A percentile compares a stretch with the other conserved stretches of the same genome.
These are phyloP conservation scores for Amorphotheca resinae DNA, from an alignment of 495 filamentous ascomycete genomes.

Conservation along the genomic window DNA sequence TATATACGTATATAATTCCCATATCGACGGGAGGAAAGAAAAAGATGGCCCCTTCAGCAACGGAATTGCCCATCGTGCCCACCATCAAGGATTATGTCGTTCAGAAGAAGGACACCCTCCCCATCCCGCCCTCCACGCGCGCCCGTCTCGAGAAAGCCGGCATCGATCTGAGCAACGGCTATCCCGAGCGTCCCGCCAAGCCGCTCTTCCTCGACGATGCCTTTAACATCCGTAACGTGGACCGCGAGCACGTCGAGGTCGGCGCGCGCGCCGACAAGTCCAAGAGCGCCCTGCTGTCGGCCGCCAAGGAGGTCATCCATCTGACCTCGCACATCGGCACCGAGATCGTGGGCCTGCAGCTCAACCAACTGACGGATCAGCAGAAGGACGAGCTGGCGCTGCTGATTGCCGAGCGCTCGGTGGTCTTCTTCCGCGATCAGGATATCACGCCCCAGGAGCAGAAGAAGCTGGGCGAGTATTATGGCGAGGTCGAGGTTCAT, in stretches of 20 bases:
- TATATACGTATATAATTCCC: neutral
- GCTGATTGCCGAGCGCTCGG: constrained; percentile 58
- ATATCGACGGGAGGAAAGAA: neutral
- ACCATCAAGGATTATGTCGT: constrained; percentile 46
- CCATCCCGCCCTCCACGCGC: constrained; percentile 39
- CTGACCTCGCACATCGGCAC: constrained; percentile 58
- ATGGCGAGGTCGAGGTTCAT: constrained; percentile 55
- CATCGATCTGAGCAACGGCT: constrained; percentile 50
- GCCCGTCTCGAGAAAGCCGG: constrained; percentile 49
- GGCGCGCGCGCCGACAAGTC: constrained; percentile 52
- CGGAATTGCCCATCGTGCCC: constrained; percentile 36
- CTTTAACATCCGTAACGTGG: constrained; percentile 44
- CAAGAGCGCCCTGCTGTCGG: constrained; percentile 51
- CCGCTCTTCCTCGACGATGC: constrained; percentile 58
- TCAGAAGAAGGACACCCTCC: constrained; percentile 49
- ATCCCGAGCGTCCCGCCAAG: constrained; percentile 52
- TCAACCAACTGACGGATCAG: constrained; percentile 54
- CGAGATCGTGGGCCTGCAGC: constrained; percentile 55
- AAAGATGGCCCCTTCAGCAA: constrained; percentile 25
- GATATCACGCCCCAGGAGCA: constrained; percentile 59
- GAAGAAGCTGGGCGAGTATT: constrained; percentile 51
- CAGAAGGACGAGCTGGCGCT: constrained; percentile 61
- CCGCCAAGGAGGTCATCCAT: constrained; percentile 52
- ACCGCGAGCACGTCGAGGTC: constrained; percentile 46
- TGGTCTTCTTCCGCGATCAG: constrained; percentile 67